These are phyloP conservation scores for Candida pseudocylindracea DNA, from an alignment of 1,139 yeast genomes.

Conservation along the genomic window DNA sequence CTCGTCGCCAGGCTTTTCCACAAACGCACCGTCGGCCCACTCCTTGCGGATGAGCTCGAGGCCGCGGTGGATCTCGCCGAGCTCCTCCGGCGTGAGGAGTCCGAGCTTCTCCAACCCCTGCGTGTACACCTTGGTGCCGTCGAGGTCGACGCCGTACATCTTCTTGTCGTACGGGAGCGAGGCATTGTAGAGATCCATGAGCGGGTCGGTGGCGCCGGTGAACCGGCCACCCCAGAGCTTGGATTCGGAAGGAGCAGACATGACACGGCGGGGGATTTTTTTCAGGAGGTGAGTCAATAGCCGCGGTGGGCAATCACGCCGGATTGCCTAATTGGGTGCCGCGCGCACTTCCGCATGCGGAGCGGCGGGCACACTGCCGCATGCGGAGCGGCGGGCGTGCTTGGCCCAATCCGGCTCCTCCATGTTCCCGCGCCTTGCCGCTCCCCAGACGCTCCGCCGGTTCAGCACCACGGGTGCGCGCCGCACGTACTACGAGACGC, in stretches of 20 bases:
- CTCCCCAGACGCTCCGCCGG: no score
- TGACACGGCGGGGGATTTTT: slow-evolving; percentile 1
- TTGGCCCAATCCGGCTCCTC: no score
- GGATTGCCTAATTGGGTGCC: no score
- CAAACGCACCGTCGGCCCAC: slow-evolving; percentile 59
- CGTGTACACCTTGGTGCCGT: slow-evolving; percentile 87
- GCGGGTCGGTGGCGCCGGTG: slow-evolving; percentile 90
- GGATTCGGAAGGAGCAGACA: slow-evolving; percentile 10
- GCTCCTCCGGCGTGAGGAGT: slow-evolving; percentile 47
- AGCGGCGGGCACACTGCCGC: no score
- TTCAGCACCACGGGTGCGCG: no score
- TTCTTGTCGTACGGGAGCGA: slow-evolving; percentile 87
- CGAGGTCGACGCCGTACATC: slow-evolving; percentile 86
- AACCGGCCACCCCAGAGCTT: slow-evolving; percentile 98
- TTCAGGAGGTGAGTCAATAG: background rate
- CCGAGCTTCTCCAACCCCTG: slow-evolving; percentile 66
- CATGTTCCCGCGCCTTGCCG: no score
- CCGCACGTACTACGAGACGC: no score
- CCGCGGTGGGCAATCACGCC: no score
- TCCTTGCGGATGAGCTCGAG: slow-evolving; percentile 47
- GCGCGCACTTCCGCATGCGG: no score
- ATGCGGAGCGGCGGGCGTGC: no score
- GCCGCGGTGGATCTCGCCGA: slow-evolving; percentile 64
- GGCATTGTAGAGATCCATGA: slow-evolving; percentile 93
- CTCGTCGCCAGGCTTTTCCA: slow-evolving; percentile 82